Conservation (phyloP, 345 rosid species). For the Camelina neglecta region DNA sequence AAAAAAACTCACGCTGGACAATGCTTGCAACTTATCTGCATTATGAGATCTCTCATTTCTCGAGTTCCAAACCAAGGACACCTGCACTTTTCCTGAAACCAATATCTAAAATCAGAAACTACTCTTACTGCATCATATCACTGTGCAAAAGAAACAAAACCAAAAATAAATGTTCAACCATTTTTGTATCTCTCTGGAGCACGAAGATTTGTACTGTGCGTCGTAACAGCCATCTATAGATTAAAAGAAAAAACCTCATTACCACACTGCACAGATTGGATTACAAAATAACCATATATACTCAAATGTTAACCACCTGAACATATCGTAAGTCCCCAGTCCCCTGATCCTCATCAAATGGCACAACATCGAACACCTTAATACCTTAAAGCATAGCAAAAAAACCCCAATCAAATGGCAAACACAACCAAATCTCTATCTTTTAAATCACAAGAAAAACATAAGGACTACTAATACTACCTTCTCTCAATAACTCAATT, state of each 20-base stretch:
- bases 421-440: neutral
- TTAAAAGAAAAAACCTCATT: constrained; percentile 30
- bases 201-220: constrained; percentile 77
- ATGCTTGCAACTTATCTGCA: constrained; percentile 67
- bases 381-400: constrained; percentile 56
- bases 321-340: constrained; percentile 89
- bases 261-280: constrained; percentile 23
- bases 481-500: constrained; percentile 79
- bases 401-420: neutral
- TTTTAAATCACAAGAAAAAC: constrained; percentile 4
- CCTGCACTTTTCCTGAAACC: constrained; percentile 81
- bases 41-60: constrained; percentile 80
- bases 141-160: neutral
- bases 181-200: constrained; percentile 78
- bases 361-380: constrained; percentile 63
- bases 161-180: constrained; percentile 51
- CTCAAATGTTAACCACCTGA: constrained; percentile 60
- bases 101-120: constrained; percentile 20
- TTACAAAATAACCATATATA: neutral
- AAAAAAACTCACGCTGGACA: constrained; percentile 66
- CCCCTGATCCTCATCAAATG: constrained; percentile 82
- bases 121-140: neutral
- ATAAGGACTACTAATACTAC: constrained; percentile 41
- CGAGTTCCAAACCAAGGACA: constrained; percentile 90
- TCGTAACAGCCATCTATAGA: constrained; percentile 90